A percentile compares a stretch with the other conserved stretches of the same genome.
Evolutionary conservation across 352 stramenopile genomes (phyloP).

Genomic region (Phytopythium litorale): DNA sequence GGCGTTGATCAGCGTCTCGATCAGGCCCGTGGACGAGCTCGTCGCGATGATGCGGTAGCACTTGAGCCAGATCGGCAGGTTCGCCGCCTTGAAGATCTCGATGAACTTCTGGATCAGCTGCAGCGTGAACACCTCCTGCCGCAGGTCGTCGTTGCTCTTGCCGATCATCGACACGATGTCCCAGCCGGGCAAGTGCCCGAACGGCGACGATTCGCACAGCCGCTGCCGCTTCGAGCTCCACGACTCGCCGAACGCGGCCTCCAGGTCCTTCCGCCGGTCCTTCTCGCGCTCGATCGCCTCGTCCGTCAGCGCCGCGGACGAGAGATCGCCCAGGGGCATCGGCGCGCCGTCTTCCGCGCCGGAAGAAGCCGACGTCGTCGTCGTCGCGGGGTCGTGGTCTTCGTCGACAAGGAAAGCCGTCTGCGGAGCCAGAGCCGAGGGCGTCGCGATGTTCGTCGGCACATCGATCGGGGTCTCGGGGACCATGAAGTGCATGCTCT

Average conservation of each 20-base stretch:
- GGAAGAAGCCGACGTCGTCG: slow-evolving; percentile 6
- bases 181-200: slow-evolving; percentile 89
- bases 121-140: slow-evolving; percentile 98
- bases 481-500: slow-evolving; percentile 12
- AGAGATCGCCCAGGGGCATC: slow-evolving; percentile 3
- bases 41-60: slow-evolving; percentile 98
- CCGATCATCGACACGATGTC: slow-evolving; percentile 97
- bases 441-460: slow-evolving; percentile 47
- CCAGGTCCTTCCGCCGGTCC: slow-evolving; percentile 70
- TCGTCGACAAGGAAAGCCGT: slow-evolving; percentile 17
- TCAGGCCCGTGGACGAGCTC: slow-evolving; percentile 93
- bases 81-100: slow-evolving; percentile 94
- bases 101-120: slow-evolving; percentile 98
- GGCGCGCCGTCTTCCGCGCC: neutral
- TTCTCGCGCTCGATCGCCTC: slow-evolving; percentile 82
- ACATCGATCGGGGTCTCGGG: slow-evolving; percentile 73
- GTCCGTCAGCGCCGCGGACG: slow-evolving; percentile 46
- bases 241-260: slow-evolving; percentile 93
- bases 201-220: slow-evolving; percentile 82
- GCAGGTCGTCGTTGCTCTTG: slow-evolving; percentile 98
- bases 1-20: slow-evolving; percentile 96
- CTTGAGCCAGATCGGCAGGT: slow-evolving; percentile 94
- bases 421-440: slow-evolving; percentile 27
- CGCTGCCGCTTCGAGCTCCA: slow-evolving; percentile 94
- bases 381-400: slow-evolving; percentile 1